Evolutionary conservation across 1,284 basidiomycete species (phyloP).

Genomic region (Moesziomyces parantarcticus): DNA sequence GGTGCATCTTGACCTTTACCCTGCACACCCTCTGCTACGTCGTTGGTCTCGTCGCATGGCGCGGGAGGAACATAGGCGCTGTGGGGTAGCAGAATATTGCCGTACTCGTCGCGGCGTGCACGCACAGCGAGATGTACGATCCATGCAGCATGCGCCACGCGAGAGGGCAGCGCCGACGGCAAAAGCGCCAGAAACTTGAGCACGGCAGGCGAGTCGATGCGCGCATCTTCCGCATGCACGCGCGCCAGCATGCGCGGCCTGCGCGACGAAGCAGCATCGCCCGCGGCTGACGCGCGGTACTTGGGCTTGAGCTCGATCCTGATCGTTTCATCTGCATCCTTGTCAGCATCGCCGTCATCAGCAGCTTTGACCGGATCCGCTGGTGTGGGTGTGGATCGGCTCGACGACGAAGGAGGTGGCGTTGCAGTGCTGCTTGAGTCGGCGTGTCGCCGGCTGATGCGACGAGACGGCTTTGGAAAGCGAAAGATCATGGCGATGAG

Average conservation of each 20-base stretch:
- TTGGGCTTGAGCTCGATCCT: slow-evolving; percentile 28
- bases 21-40: neutral
- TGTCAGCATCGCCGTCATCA: too few species aligned
- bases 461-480: slow-evolving; percentile 35
- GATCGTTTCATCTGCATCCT: neutral
- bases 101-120: slow-evolving; percentile 29
- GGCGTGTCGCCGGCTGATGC: slow-evolving; percentile 14
- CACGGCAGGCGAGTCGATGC: slow-evolving; percentile 13
- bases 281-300: slow-evolving; percentile 1
- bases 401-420: neutral
- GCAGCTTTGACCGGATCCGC: too few species aligned
- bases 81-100: slow-evolving; percentile 26
- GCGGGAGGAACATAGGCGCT: slow-evolving; percentile 2
- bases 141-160: slow-evolving; percentile 16
- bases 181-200: slow-evolving; percentile 34
- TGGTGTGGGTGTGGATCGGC: neutral
- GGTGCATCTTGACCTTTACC: neutral
- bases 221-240: slow-evolving; percentile 24
- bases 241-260: slow-evolving; percentile 25
- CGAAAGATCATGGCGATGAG: slow-evolving; percentile 43
- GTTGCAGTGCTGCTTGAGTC: neutral
- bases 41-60: neutral
- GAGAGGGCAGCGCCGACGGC: slow-evolving; percentile 16
- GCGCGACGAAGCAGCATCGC: neutral
- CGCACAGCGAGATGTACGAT: slow-evolving; percentile 12